Evolutionary conservation across 257 asterid genomes (phyloP), one percentile per base, ranked within the genome.

Genomic region (Thymus quinquecostatus): DNA sequence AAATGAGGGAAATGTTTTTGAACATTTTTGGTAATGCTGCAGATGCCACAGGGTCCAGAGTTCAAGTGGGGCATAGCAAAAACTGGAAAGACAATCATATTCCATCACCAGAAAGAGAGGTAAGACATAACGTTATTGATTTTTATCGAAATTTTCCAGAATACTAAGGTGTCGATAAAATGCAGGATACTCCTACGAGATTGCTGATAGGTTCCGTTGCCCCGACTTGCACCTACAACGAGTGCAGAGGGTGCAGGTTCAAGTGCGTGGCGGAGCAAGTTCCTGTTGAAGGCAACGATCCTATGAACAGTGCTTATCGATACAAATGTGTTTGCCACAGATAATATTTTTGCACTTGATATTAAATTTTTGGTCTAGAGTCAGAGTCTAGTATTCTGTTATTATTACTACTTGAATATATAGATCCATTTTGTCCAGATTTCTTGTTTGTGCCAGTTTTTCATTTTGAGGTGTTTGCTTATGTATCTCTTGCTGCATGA

Each of bases 201-300:
- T 7, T 71, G 70, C 64, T 87, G 94, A 91, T 94, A 34, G 96
- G 97, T 11, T 94, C 97, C 1, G 94, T 88, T n/a, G 95, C 96
- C 7, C 98, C 98, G 27, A 91, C 84, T 0, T 94, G 97, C 86
- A 87, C 95, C 1, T 89, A 87, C 87, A 91, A 93, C 21, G 97
- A 93, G 77, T 94, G 98, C 90, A 82, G 90, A 81, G 97, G 97
- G 5, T 94, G 96, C 70, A 86, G 78, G 78, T 86, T 75, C 74
- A 89, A 77, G 80, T 94, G 98, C 83, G 88, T 85, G 60, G 96
- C 98, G 0, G 96, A 89, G 84, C 98, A 94, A 82, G 98, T 94
- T 51, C 97, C 99, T 0, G 92, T 94, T 1, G 97, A 91, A 33
- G 96, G 97, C n/a, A 94, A 91, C 47, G 97, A 94, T 63, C 98